phyloP scores from a whole-genome alignment of 1,139 yeast genomes.

The Magnusiomyces fungicola region DNA sequence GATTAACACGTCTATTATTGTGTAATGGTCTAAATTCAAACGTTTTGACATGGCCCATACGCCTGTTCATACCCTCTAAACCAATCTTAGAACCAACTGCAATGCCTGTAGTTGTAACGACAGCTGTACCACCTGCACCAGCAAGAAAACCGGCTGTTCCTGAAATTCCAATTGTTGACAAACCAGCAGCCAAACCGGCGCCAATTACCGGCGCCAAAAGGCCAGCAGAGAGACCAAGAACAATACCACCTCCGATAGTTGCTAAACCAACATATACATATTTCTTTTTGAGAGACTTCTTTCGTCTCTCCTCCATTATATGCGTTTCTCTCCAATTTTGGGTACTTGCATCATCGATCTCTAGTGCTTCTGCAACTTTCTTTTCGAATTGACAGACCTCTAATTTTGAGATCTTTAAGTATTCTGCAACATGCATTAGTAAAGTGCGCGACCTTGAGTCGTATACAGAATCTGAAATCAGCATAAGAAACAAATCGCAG shows the following conservation, averaged over 20 bases:
- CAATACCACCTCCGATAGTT: constrained; percentile 93
- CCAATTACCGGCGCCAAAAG: constrained; percentile 95
- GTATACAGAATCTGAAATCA: constrained; percentile 77
- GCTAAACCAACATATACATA: constrained; percentile 89
- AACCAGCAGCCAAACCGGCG: constrained; percentile 96
- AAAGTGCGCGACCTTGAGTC: constrained; percentile 84
- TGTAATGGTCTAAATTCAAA: constrained; percentile 91
- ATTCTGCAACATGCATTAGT: constrained; percentile 55
- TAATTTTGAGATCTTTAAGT: constrained; percentile 48
- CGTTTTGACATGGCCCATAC: constrained; percentile 89
- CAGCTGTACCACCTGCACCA: constrained; percentile 94
- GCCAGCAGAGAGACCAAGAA: constrained; percentile 92
- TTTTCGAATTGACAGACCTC: constrained; percentile 87
- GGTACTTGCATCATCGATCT: constrained; percentile 66
- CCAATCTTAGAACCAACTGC: constrained; percentile 90
- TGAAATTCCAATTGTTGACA: constrained; percentile 86
- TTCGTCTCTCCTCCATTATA: constrained; percentile 62
- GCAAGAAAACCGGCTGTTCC: constrained; percentile 92
- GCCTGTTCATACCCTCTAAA: constrained; percentile 68
- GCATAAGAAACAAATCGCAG: constrained; percentile 77
- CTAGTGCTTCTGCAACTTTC: constrained; percentile 81
- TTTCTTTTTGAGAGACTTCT: constrained; percentile 55
- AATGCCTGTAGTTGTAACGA: constrained; percentile 88
- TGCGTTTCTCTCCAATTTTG: constrained; percentile 72
- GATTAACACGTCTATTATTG: constrained; percentile 79